These are phyloP conservation scores for Saccharum spontaneum DNA, from an alignment of 176 grass and related monocot species.

Conservation along the genomic window DNA sequence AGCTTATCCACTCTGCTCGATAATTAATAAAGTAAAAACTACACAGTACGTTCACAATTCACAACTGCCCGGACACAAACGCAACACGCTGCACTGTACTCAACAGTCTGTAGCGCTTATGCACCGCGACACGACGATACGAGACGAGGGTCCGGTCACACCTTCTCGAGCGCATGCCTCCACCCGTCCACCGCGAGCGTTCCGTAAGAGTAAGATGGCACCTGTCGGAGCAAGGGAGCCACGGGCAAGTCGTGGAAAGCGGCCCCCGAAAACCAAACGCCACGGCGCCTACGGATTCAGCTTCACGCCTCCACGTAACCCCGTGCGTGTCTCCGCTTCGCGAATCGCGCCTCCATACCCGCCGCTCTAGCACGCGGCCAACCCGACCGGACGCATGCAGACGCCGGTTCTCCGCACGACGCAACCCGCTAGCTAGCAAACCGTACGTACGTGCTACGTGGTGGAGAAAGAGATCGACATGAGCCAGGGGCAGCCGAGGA, in stretches of 20 bases:
- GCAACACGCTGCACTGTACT: background rate
- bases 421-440: background rate
- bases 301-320: background rate
- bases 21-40: background rate
- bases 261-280: background rate
- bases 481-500: constrained; percentile 62
- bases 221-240: background rate
- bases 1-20: background rate
- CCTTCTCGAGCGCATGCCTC: background rate
- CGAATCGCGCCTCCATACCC: background rate
- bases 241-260: background rate
- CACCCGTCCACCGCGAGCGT: background rate
- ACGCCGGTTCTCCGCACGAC: background rate
- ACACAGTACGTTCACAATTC: too few relatives aligned
- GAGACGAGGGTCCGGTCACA: background rate
- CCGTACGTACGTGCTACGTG: background rate
- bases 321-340: background rate
- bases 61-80: background rate
- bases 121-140: background rate
- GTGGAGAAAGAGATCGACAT: constrained; percentile 10
- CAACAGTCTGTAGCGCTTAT: background rate
- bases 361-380: background rate
- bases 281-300: background rate
- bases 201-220: background rate
- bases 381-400: background rate